Conservation (phyloP, 2,329 filamentous ascomycete genomes). For the Cercospora sesami region DNA sequence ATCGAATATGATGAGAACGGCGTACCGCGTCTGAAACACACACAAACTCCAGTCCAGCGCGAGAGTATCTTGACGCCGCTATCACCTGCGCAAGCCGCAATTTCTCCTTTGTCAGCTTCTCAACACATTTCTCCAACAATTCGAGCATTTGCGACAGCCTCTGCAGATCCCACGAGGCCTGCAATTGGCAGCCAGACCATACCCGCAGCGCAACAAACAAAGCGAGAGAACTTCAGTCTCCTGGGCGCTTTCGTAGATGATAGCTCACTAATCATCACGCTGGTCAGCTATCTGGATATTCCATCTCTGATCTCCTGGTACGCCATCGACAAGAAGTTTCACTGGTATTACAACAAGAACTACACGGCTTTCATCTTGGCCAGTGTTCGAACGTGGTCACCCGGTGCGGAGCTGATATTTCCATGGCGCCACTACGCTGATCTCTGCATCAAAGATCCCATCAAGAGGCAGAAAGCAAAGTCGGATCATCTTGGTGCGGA, state of each 20-base stretch:
- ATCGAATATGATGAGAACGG: slow-evolving; percentile 29
- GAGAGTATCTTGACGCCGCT: not conserved
- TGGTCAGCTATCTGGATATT: slow-evolving; percentile 57
- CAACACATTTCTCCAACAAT: not conserved
- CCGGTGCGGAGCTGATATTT: slow-evolving; percentile 59
- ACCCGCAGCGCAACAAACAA: slow-evolving; percentile 4
- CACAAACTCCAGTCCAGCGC: not conserved
- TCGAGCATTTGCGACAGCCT: not conserved
- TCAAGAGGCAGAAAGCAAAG: slow-evolving; percentile 30
- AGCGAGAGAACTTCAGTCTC: slow-evolving; percentile 35
- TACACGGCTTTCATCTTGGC: slow-evolving; percentile 60
- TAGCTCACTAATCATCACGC: slow-evolving; percentile 55
- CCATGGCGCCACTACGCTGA: slow-evolving; percentile 60
- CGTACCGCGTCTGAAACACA: slow-evolving; percentile 23
- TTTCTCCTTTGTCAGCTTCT: not conserved
- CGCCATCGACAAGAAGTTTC: slow-evolving; percentile 62
- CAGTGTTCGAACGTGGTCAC: slow-evolving; percentile 57
- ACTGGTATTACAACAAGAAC: slow-evolving; percentile 60
- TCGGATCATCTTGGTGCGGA: slow-evolving; percentile 19
- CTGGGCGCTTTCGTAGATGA: slow-evolving; percentile 38
- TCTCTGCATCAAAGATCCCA: slow-evolving; percentile 62
- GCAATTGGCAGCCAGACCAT: not conserved
- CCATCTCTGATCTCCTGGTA: slow-evolving; percentile 65
- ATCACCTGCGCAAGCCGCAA: not conserved
- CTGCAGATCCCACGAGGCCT: not conserved